Percentiles rank a stretch among this genome's conserved stretches.
phyloP scores from a whole-genome alignment of 2,329 filamentous ascomycete species.

The Colletotrichum spaethianum region DNA sequence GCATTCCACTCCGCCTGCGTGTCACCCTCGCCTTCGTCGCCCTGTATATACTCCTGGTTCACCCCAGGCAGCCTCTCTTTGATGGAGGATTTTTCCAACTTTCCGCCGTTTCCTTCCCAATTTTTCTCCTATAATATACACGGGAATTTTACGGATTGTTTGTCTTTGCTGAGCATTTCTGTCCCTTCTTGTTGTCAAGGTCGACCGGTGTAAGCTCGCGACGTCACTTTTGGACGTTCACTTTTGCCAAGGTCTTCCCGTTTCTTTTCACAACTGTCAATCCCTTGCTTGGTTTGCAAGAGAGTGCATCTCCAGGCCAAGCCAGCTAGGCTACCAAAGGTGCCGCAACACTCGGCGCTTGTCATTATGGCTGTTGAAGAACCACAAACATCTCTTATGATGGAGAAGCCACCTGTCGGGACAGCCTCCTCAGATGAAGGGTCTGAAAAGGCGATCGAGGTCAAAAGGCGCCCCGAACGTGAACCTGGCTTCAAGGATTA shows the following conservation, averaged over 20 bases:
- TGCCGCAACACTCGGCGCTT: neutral
- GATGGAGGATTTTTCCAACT: neutral
- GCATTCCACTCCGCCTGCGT: neutral
- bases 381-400: neutral
- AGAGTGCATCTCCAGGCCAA: neutral
- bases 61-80: neutral
- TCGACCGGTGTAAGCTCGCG: neutral
- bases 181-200: neutral
- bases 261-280: neutral
- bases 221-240: neutral
- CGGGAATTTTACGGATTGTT: neutral
- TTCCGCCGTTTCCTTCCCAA: neutral
- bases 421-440: neutral
- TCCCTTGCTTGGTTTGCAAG: neutral
- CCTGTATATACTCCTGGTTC: neutral
- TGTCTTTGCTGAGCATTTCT: neutral
- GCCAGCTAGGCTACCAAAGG: no score
- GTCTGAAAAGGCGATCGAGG: neutral
- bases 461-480: slow-evolving; percentile 53
- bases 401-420: neutral
- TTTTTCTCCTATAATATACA: neutral
- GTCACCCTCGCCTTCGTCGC: neutral
- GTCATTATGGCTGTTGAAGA: neutral
- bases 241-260: neutral
- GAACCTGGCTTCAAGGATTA: slow-evolving; percentile 63